phyloP scores from a whole-genome alignment of 495 filamentous ascomycete species.

The Xylona heveae region DNA sequence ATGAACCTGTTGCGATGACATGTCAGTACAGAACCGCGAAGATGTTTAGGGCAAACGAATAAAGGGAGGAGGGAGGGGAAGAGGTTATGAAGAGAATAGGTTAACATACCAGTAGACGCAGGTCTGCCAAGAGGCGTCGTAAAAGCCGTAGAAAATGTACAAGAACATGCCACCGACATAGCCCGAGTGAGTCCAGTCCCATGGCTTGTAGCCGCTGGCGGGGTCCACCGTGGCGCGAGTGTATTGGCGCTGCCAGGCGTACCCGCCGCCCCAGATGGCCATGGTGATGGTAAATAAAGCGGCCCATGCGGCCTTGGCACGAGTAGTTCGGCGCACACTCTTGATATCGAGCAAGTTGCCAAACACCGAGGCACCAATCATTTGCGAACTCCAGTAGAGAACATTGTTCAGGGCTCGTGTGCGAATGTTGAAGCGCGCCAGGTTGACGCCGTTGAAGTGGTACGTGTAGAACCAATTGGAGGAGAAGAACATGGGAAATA shows the following conservation, averaged over 20 bases:
- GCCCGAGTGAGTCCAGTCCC: constrained; percentile 42
- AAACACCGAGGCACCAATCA: constrained; percentile 60
- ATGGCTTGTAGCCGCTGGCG: constrained; percentile 17
- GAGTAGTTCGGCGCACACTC: constrained; percentile 39
- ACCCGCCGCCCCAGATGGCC: constrained; percentile 74
- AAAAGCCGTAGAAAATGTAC: constrained; percentile 88
- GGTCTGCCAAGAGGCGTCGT: constrained; percentile 72
- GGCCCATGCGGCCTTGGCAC: constrained; percentile 50
- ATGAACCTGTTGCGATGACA: constrained; percentile 45
- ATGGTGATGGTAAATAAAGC: constrained; percentile 55
- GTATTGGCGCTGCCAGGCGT: constrained; percentile 50
- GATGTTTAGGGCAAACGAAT: too few relatives aligned
- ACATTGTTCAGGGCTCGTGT: constrained; percentile 65
- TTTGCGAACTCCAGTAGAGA: constrained; percentile 77
- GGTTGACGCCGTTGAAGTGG: constrained; percentile 35
- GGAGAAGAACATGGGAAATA: constrained; percentile 77
- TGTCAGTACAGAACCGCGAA: too few relatives aligned
- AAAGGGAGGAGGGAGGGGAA: background rate
- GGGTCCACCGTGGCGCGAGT: constrained; percentile 24
- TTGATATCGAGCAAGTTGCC: constrained; percentile 54
- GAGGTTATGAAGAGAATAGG: constrained; percentile 3
- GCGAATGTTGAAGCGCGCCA: constrained; percentile 58
- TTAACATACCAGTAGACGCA: constrained; percentile 61
- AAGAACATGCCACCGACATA: constrained; percentile 75
- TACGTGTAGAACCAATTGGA: constrained; percentile 72